Conservation (phyloP, 139 green algal genomes). For the Auxenochlorella pyrenoidosa region DNA sequence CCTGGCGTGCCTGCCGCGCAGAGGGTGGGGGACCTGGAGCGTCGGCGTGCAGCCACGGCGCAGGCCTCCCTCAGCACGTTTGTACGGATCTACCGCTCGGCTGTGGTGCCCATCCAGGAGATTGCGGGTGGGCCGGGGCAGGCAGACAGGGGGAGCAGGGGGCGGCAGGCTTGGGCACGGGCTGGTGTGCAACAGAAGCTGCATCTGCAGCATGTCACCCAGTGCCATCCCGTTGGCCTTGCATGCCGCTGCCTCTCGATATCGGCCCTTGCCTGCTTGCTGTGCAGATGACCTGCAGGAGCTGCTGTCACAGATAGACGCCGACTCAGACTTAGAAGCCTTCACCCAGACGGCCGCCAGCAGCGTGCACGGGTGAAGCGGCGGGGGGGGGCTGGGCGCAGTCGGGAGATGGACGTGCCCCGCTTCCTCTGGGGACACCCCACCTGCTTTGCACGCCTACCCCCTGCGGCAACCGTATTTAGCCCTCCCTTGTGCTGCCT, state of each 20-base stretch:
- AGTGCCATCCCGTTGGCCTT: too few species aligned
- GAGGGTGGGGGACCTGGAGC: conserved; percentile 60
- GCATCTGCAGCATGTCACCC: too few species aligned
- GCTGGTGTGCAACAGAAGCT: too few species aligned
- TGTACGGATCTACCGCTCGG: conserved; percentile 12
- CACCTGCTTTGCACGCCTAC: not conserved
- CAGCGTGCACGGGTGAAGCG: conserved; percentile 32
- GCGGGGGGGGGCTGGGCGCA: too few species aligned
- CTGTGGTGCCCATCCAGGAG: not conserved
- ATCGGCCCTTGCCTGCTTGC: not conserved
- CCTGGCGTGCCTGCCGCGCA: not conserved
- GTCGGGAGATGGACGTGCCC: not conserved
- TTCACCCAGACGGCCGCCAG: conserved; percentile 34
- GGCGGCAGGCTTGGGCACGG: too few species aligned
- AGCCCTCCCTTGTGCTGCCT: conserved; percentile 12
- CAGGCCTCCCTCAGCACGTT: conserved; percentile 36
- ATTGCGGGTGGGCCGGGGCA: not conserved
- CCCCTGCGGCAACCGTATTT: conserved; percentile 29
- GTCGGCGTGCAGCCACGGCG: conserved; percentile 43
- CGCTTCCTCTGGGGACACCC: not conserved
- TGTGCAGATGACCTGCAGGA: conserved; percentile 5
- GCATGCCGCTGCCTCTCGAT: not conserved
- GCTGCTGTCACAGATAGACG: conserved; percentile 27
- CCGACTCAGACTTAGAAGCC: conserved; percentile 40
- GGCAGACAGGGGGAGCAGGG: too few species aligned